A percentile compares a stretch with the other conserved stretches of the same genome.
Conservation (phyloP, 768 basidiomycete genomes). For the Tulasnella sp. region DNA sequence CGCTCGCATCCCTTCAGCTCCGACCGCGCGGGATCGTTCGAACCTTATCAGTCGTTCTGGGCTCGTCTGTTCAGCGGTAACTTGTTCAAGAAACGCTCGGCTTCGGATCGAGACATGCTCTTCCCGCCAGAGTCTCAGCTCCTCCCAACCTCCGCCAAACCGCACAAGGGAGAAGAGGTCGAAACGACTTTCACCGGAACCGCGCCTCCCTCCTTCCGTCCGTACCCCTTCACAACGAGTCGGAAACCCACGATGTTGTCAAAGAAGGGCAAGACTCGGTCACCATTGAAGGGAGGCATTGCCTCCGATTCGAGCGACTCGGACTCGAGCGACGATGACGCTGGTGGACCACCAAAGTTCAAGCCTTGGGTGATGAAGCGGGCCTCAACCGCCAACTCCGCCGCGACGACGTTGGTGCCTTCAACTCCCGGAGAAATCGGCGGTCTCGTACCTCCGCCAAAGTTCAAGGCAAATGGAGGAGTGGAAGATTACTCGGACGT, state of each 20-base stretch:
- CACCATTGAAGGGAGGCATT: background rate
- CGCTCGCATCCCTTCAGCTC: constrained; percentile 52
- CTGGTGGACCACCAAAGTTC: constrained; percentile 13
- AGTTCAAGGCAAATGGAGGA: constrained; percentile 8
- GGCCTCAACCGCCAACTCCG: background rate
- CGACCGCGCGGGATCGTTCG: constrained; percentile 61
- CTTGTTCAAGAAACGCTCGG: background rate
- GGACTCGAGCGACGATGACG: constrained; percentile 15
- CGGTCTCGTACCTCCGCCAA: background rate
- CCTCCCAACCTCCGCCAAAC: constrained; percentile 14
- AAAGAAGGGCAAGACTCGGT: constrained; percentile 25
- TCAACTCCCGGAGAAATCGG: background rate
- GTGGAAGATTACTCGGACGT: constrained; percentile 25
- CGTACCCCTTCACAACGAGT: constrained; percentile 4
- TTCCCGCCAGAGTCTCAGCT: constrained; percentile 33
- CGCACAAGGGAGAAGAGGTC: background rate
- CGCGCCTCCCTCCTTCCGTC: constrained; percentile 7
- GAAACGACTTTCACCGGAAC: constrained; percentile 6
- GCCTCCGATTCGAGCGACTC: constrained; percentile 18
- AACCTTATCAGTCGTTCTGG: constrained; percentile 59
- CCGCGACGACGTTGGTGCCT: constrained; percentile 2
- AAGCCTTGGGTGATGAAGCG: constrained; percentile 23
- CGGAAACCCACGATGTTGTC: constrained; percentile 1
- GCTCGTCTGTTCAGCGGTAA: constrained; percentile 49
- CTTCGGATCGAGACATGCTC: constrained; percentile 18